A percentile compares a stretch with the other conserved stretches of the same genome.
phyloP scores from a whole-genome alignment of 2,329 filamentous ascomycete species.

The Ophiostoma australiae region DNA sequence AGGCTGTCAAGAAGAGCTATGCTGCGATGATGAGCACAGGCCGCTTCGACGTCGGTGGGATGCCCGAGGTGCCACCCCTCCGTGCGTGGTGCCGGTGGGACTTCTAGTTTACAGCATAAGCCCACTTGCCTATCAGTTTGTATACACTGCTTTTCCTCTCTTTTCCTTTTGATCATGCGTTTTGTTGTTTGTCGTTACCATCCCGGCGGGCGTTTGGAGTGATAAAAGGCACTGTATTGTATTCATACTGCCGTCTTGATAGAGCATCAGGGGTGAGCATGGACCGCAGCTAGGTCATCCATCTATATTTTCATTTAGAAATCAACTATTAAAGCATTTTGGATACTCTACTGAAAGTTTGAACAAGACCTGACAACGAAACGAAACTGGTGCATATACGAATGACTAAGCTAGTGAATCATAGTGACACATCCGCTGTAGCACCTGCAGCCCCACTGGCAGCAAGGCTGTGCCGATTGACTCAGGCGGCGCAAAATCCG shows the following conservation, averaged over 20 bases:
- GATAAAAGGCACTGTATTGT: not conserved
- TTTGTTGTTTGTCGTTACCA: not conserved
- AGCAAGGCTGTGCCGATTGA: conserved; percentile 9
- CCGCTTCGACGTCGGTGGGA: conserved; percentile 61
- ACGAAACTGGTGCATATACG: not conserved
- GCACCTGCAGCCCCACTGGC: not conserved
- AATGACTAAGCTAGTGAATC: not conserved
- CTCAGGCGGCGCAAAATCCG: not conserved
- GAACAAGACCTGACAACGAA: not conserved
- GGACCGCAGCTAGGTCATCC: conserved; percentile 5
- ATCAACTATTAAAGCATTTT: not conserved
- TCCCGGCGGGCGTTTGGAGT: conserved; percentile 12
- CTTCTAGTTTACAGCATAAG: conserved; percentile 44
- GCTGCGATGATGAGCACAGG: conserved; percentile 59
- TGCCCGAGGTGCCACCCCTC: conserved; percentile 74
- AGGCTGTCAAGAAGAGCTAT: conserved; percentile 53
- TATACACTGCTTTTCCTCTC: not conserved
- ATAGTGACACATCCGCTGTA: not conserved
- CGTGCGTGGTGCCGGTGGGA: conserved; percentile 71
- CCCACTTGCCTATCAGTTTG: not conserved
- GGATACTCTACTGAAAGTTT: not conserved
- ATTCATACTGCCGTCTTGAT: not conserved
- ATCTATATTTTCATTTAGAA: not conserved
- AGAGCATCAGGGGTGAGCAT: conserved; percentile 1
- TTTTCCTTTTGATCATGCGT: not conserved